phyloP scores from a whole-genome alignment of 768 basidiomycete genomes.

The Lactarius indigo region DNA sequence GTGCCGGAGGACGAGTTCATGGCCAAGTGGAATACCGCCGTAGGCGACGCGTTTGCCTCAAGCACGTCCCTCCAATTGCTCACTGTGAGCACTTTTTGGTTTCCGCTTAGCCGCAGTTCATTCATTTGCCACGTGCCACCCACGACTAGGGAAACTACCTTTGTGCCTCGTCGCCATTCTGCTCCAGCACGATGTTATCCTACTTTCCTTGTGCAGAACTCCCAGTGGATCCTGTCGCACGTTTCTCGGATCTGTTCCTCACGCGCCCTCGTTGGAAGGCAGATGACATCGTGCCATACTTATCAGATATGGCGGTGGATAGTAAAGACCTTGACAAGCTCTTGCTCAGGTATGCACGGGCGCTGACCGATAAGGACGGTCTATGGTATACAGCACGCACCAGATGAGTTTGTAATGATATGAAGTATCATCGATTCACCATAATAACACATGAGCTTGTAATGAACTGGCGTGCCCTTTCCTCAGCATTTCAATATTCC shows the following conservation, averaged over 20 bases:
- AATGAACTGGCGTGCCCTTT: slow-evolving; percentile 94
- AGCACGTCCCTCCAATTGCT: slow-evolving; percentile 62
- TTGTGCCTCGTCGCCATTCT: slow-evolving; percentile 36
- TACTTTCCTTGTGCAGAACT: slow-evolving; percentile 78
- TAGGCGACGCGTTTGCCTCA: slow-evolving; percentile 75
- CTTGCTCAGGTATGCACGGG: slow-evolving; percentile 80
- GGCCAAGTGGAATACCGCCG: slow-evolving; percentile 61
- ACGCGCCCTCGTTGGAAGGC: slow-evolving; percentile 71
- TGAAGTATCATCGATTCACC: background rate
- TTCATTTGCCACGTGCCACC: background rate
- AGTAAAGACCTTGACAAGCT: slow-evolving; percentile 85
- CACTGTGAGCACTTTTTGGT: slow-evolving; percentile 45
- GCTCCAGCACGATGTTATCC: slow-evolving; percentile 41
- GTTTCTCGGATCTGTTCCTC: slow-evolving; percentile 88
- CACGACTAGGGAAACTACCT: slow-evolving; percentile 71
- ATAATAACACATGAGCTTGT: background rate
- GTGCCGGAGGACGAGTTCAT: slow-evolving; percentile 56
- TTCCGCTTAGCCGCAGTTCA: background rate
- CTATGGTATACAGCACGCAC: slow-evolving; percentile 73
- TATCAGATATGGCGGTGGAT: slow-evolving; percentile 79
- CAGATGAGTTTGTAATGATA: slow-evolving; percentile 30
- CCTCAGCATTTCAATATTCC: slow-evolving; percentile 78
- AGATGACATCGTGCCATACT: slow-evolving; percentile 78
- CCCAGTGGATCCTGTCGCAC: slow-evolving; percentile 70
- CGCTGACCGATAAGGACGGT: slow-evolving; percentile 63